These are phyloP conservation scores for Calocera viscosa DNA, from an alignment of 768 basidiomycete genomes.

Conservation along the genomic window DNA sequence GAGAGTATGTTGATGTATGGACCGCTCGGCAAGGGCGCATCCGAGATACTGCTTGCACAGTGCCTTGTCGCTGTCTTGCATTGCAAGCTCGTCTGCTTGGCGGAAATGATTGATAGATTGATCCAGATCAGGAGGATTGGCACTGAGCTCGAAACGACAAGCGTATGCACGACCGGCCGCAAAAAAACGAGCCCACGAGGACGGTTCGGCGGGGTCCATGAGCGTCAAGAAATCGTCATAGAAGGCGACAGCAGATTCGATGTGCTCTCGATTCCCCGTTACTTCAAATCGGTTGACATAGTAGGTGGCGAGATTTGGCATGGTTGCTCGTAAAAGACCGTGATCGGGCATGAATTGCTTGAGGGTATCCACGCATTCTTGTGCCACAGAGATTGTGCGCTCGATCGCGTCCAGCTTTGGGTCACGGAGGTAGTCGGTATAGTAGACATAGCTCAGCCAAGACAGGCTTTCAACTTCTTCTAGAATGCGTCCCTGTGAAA, in stretches of 20 bases:
- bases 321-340: neutral
- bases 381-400: neutral
- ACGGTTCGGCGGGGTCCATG: neutral
- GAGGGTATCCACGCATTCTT: neutral
- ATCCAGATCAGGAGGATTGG: neutral
- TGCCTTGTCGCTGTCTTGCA: neutral
- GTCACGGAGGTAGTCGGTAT: neutral
- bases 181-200: neutral
- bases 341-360: neutral
- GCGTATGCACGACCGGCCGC: neutral
- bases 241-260: neutral
- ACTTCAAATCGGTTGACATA: neutral
- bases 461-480: neutral
- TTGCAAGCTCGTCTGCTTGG: neutral
- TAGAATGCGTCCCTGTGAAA: neutral
- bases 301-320: neutral
- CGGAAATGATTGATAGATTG: neutral
- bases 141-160: neutral
- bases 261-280: neutral
- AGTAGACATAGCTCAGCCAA: neutral
- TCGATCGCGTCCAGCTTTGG: neutral
- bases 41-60: neutral
- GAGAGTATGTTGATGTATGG: neutral
- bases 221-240: neutral
- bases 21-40: neutral